Percentiles rank a stretch among this genome's conserved stretches.
phyloP scores from a whole-genome alignment of 306 rosid genomes.

The Ziziphus jujuba region DNA sequence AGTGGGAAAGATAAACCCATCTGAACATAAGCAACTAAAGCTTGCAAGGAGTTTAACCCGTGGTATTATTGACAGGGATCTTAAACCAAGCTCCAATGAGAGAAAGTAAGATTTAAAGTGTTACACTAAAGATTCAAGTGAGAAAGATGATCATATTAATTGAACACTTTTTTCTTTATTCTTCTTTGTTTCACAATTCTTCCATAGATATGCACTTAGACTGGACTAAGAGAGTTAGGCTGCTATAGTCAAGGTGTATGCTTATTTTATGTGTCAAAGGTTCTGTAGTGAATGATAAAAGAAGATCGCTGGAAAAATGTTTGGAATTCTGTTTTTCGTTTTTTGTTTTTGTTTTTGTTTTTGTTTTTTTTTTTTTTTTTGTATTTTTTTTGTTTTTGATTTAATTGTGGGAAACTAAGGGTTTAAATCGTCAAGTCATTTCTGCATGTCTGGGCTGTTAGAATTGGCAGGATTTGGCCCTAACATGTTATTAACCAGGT shows the following conservation, averaged over 20 bases:
- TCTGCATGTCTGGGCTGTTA: too few species aligned
- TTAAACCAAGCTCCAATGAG: slow-evolving; percentile 87
- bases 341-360: too few species aligned
- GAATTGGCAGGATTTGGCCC: too few species aligned
- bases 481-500: too few species aligned
- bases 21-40: slow-evolving; percentile 97
- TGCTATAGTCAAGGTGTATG: not conserved
- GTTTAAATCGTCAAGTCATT: too few species aligned
- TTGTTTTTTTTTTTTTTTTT: too few species aligned
- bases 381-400: too few species aligned
- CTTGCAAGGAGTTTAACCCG: slow-evolving; percentile 95
- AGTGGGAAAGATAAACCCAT: slow-evolving; percentile 85
- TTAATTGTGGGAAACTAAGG: too few species aligned
- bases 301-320: too few species aligned
- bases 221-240: not conserved
- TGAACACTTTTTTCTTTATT: not conserved
- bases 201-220: too few species aligned
- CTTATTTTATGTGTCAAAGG: not conserved
- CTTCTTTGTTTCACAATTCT: not conserved
- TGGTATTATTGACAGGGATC: slow-evolving; percentile 95
- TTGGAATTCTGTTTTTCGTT: too few species aligned
- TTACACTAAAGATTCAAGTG: slow-evolving; percentile 1
- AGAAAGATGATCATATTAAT: not conserved
- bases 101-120: slow-evolving; percentile 73
- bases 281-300: too few species aligned